These are phyloP conservation scores for Massariosphaeria phaeospora DNA, from an alignment of 495 filamentous ascomycete genomes.

Conservation along the genomic window DNA sequence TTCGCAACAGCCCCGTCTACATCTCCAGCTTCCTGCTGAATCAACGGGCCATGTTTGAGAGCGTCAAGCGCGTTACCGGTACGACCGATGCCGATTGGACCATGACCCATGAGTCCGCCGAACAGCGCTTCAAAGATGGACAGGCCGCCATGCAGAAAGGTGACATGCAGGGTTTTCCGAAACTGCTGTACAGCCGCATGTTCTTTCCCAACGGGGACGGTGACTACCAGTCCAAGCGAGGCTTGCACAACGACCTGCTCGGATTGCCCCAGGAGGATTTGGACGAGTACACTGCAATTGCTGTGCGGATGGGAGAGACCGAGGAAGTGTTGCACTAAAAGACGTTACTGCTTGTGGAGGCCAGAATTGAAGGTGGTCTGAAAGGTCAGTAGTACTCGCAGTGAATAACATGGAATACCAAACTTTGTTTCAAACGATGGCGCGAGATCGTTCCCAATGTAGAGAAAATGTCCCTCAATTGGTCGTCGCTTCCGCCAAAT, in stretches of 20 bases:
- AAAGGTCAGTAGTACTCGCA: too few relatives aligned
- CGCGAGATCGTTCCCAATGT: too few relatives aligned
- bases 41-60: conserved; percentile 44
- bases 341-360: too few relatives aligned
- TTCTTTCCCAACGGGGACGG: conserved; percentile 51
- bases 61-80: conserved; percentile 46
- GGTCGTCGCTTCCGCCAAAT: too few relatives aligned
- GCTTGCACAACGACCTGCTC: conserved; percentile 49
- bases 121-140: conserved; percentile 43
- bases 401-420: too few relatives aligned
- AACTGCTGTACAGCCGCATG: conserved; percentile 49
- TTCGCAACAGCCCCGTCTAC: conserved; percentile 36
- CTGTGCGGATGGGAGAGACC: not conserved
- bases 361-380: too few relatives aligned
- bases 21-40: conserved; percentile 40
- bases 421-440: too few relatives aligned
- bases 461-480: too few relatives aligned
- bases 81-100: conserved; percentile 50
- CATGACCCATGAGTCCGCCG: conserved; percentile 42
- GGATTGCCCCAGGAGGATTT: conserved; percentile 56
- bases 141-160: conserved; percentile 44
- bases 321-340: too few relatives aligned
- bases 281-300: conserved; percentile 50
- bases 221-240: conserved; percentile 41
- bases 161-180: conserved; percentile 48